Percentiles rank a stretch among this genome's conserved stretches.
Conservation (phyloP, 2,329 filamentous ascomycete genomes). For the Penicillium thymicola region DNA sequence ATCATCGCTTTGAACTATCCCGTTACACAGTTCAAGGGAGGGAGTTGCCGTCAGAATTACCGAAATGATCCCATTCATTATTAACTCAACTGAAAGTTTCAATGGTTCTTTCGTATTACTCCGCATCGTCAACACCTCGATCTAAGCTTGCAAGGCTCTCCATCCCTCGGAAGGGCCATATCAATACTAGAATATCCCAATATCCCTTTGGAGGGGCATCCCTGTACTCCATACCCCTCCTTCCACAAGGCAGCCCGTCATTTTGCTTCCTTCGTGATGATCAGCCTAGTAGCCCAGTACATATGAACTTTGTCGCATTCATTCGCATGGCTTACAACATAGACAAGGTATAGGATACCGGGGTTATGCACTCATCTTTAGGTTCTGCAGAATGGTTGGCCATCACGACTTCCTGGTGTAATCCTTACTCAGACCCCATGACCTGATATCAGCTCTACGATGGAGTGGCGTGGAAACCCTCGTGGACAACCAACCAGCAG, state of each 20-base stretch:
- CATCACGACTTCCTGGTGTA: background rate
- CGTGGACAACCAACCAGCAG: conserved; percentile 5
- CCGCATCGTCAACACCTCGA: background rate
- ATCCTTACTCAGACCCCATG: conserved; percentile 5
- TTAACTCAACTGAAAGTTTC: background rate
- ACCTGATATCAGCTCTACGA: conserved; percentile 10
- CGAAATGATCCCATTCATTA: background rate
- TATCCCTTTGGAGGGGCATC: conserved; percentile 8
- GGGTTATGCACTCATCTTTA: background rate
- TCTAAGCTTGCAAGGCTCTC: background rate
- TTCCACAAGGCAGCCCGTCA: background rate
- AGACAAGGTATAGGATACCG: background rate
- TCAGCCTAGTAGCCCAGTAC: background rate
- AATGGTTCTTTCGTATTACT: background rate
- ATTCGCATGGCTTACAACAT: background rate
- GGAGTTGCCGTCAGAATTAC: background rate
- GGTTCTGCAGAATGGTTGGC: conserved; percentile 5
- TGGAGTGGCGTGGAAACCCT: conserved; percentile 7
- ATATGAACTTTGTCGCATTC: background rate
- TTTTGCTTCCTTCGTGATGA: background rate
- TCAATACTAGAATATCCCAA: background rate
- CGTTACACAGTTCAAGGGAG: conserved; percentile 2
- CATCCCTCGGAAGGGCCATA: background rate
- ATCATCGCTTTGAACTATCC: background rate
- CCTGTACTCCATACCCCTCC: background rate